Evolutionary conservation across 1,284 basidiomycete species (phyloP).

Genomic region (Irpex sp.): DNA sequence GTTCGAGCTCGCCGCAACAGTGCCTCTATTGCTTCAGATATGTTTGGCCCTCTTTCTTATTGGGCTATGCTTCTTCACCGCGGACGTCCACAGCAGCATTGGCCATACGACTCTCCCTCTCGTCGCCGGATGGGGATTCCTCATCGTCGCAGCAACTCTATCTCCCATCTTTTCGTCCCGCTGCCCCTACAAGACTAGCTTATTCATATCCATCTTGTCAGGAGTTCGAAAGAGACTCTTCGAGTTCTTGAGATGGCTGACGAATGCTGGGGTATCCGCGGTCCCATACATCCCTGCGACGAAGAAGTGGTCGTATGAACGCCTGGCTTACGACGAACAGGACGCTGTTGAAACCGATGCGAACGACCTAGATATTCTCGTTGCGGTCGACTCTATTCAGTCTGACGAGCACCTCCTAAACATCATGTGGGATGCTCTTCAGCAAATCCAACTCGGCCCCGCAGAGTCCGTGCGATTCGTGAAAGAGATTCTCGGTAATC

Average conservation of each 20-base stretch:
- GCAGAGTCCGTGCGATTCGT: too few species aligned
- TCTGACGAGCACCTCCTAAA: background rate
- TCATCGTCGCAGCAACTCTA: constrained; percentile 10
- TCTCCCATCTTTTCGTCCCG: constrained; percentile 5
- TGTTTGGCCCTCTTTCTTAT: constrained; percentile 16
- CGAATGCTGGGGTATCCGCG: too few species aligned
- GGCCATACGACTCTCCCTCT: constrained; percentile 5
- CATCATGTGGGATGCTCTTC: too few species aligned
- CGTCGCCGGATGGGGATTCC: constrained; percentile 6
- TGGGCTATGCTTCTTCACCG: constrained; percentile 15
- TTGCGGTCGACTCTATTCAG: background rate
- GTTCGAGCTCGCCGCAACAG: constrained; percentile 12
- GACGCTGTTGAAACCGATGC: too few species aligned
- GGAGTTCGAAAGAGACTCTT: too few species aligned
- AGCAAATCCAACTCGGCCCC: too few species aligned
- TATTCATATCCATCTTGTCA: background rate
- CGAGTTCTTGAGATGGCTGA: too few species aligned
- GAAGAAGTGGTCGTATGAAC: background rate
- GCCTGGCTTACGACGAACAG: background rate
- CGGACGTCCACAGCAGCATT: constrained; percentile 8
- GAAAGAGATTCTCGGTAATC: too few species aligned
- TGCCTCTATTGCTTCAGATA: constrained; percentile 16
- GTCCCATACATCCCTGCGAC: background rate
- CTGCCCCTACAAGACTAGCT: constrained; percentile 7
- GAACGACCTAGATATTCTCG: background rate